Evolutionary conservation across 768 basidiomycete species (phyloP).

Genomic region (Dendrothele bispora): DNA sequence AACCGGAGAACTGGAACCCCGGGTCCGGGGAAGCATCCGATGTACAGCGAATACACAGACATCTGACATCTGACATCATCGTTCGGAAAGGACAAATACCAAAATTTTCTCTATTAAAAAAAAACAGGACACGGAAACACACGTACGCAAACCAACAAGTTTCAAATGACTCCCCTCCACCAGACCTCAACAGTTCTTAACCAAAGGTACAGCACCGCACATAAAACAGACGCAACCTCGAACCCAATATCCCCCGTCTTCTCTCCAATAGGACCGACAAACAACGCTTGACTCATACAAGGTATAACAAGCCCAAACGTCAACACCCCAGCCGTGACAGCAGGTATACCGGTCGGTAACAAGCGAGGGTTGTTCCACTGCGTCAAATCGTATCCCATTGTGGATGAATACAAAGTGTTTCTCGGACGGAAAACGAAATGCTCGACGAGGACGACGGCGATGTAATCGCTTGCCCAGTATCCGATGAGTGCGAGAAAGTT

Average conservation of each 20-base stretch:
- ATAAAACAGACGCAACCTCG: conserved; percentile 62
- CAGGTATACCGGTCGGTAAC: conserved; percentile 69
- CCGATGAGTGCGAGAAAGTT: conserved; percentile 78
- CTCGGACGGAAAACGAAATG: conserved; percentile 54
- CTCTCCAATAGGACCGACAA: conserved; percentile 68
- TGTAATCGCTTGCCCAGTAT: conserved; percentile 66
- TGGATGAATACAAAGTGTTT: too few species aligned
- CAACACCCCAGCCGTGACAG: conserved; percentile 49
- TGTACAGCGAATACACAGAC: too few species aligned
- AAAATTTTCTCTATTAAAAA: too few species aligned
- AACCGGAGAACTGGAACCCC: too few species aligned
- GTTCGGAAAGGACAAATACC: too few species aligned
- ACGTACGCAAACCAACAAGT: too few species aligned
- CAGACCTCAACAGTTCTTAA: conserved; percentile 52
- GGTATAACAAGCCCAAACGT: conserved; percentile 63
- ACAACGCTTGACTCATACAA: conserved; percentile 78
- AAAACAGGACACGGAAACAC: too few species aligned
- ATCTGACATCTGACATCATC: too few species aligned
- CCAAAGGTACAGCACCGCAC: conserved; percentile 55
- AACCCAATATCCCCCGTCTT: conserved; percentile 79
- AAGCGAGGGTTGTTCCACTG: conserved; percentile 56
- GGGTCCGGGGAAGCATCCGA: too few species aligned
- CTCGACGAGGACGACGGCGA: conserved; percentile 63
- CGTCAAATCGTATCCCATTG: conserved; percentile 51
- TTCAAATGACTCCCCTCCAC: too few species aligned